Conservation (phyloP, 345 rosid genomes). For the Rhodamnia argentea region DNA sequence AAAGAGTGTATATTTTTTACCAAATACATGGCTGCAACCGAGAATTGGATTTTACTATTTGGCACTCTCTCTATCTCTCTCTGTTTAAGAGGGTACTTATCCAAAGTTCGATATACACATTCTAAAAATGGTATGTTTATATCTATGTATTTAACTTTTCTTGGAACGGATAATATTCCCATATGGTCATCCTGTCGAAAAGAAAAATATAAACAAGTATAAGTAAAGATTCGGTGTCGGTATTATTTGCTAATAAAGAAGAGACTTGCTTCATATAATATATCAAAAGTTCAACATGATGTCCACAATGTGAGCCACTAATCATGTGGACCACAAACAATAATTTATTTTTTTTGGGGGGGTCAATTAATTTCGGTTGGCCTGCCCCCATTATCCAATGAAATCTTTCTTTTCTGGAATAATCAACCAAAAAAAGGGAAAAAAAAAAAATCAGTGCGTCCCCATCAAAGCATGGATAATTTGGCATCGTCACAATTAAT, state of each 20-base stretch:
- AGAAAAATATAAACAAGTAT: no score
- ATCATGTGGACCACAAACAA: background rate
- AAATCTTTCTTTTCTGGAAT: background rate
- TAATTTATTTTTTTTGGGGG: no score
- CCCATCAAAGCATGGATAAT: background rate
- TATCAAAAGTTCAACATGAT: background rate
- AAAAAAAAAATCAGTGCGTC: background rate
- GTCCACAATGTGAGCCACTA: background rate
- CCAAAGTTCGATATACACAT: background rate
- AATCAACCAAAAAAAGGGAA: background rate
- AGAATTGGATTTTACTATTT: background rate
- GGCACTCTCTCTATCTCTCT: no score
- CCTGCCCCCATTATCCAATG: background rate
- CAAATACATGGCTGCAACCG: background rate
- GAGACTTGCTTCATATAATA: background rate
- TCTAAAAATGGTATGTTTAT: background rate
- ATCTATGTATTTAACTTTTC: background rate
- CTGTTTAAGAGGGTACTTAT: no score
- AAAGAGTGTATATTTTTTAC: rapidly evolving
- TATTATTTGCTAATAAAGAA: background rate
- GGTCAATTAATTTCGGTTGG: background rate
- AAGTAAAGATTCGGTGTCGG: no score
- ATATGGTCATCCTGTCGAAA: no score
- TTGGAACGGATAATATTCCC: background rate
- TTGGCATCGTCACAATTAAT: background rate